Base-by-base conservation (phyloP, 1,139 yeast genomes). In the Geotrichum phurueaensis region DNA sequence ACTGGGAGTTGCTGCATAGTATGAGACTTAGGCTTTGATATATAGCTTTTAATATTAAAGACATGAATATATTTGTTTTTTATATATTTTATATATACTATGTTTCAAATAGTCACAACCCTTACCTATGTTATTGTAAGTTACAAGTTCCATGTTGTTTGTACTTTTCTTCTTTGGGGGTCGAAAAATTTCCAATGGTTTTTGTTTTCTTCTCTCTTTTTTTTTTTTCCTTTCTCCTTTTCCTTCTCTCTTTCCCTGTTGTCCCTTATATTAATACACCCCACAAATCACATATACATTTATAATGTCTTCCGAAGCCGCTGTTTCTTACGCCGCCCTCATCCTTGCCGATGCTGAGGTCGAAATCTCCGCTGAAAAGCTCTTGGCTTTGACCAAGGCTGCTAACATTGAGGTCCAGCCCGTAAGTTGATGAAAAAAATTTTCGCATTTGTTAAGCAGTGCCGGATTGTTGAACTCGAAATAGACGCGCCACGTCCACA, bases 301-400 rank as follows among this genome's bases (percentile, higher is more conserved):
- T 48, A 65, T 59, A 65, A 69, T 69, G 71, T 69, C 71, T 64
- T 63, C 75, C 60, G 77, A 75, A 67, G 73, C 76, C 67, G 74
- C 75, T 66, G 76, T 74, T 64, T 75, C 75, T 65, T 67, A 71
- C 76, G 97, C 97, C 78, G 94, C 97, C 78, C 87, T 91, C 81
- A 90, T 91, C 84, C 85, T 91, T 81, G 96, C 97, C 72, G 97
- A 91, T 79, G 87, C 96, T 73, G 96, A 90, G 76, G 81, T 89
- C 77, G 96, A 89, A 80, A 84, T 90, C 84, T 79, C 96, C 75
- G 77, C 96, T 74, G 96, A 89, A 78, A 90, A 89, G 85, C 84
- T 91, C 77, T 78, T 82, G 75, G 79, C 96, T 73, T 80, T 90
- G 78, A 80, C 91, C 80, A 81, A 86, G 79, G 92, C 96, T 71